These are phyloP conservation scores for rapeseed (Brassica napus) DNA, from an alignment of 345 rosid species.

Conservation along the genomic window Da-Ae NC_063436.1:3577501-3578000, in stretches of 20 bases:
- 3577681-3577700: slow-evolving; percentile 12
- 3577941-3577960: background rate
- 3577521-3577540: slow-evolving; percentile 93
- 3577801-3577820: slow-evolving; percentile 83
- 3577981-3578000: slow-evolving; percentile 98
- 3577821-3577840: slow-evolving; percentile 96
- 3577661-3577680: background rate
- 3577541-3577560: slow-evolving; percentile 81
- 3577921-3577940: too few relatives aligned
- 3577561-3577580: slow-evolving; percentile 91
- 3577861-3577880: slow-evolving; percentile 98
- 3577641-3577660: background rate
- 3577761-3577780: slow-evolving; percentile 88
- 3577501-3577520: slow-evolving; percentile 97
- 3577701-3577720: background rate
- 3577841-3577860: slow-evolving; percentile 98
- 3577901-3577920: background rate
- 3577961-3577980: slow-evolving; percentile 29
- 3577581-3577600: slow-evolving; percentile 86
- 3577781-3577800: slow-evolving; percentile 89
- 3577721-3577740: slow-evolving; percentile 58
- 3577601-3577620: slow-evolving; percentile 97
- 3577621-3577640: slow-evolving; percentile 57
- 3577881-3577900: slow-evolving; percentile 45
- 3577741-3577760: slow-evolving; percentile 91